Base-by-base conservation (phyloP, 2,329 filamentous ascomycete genomes). In the Xylariaceae sp. region DNA sequence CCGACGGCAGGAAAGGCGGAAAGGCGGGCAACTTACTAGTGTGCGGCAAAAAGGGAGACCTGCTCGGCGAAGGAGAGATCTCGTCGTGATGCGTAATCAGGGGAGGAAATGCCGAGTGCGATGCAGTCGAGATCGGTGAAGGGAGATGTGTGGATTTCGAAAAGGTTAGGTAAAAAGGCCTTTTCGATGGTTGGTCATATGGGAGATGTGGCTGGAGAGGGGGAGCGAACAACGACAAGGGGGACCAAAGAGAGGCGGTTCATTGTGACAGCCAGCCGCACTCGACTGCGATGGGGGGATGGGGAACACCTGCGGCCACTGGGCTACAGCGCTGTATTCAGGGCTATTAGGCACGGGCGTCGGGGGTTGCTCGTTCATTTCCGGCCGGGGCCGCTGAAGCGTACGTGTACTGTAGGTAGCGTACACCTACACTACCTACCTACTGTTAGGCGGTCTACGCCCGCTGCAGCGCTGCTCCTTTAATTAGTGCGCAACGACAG, bases 31-130 rank as follows among this genome's bases (percentile, higher is more conserved):
- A 68, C 66, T 68, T 67, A 68, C 65, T 64, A 68, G 62, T 63
- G 66, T 59, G 57, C 53, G 55, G 61, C 61, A 65, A 67, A 59
- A 64, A 65, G 64, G n/a, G 66, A 69, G 67, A 68, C 67, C 67
- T 68, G 67, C 67, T 68, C 67, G 57, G 61, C 61, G 63, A 66
- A 67, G 58, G 67, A 67, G 67, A 68, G 67, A 68, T 67, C 65
- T 67, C 55, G 64, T 61, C 59, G 62, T 63, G 62, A 65, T 64
- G 63, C 52, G 63, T 51, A 53, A 65, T 67, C 61, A 62, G 65
- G 62, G 62, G 59, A 62, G 53, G 47, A 54, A 60, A 54, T 62
- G 62, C 58, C 55, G 58, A 56, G 59, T 59, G 62, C 61, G 52
- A 63, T 64, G 64, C 63, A 60, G 63, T 65, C 63, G 62, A 61